phyloP scores from a whole-genome alignment of 2,329 filamentous ascomycete genomes.

The Nothophaeocryptopus gaeumannii region DNA sequence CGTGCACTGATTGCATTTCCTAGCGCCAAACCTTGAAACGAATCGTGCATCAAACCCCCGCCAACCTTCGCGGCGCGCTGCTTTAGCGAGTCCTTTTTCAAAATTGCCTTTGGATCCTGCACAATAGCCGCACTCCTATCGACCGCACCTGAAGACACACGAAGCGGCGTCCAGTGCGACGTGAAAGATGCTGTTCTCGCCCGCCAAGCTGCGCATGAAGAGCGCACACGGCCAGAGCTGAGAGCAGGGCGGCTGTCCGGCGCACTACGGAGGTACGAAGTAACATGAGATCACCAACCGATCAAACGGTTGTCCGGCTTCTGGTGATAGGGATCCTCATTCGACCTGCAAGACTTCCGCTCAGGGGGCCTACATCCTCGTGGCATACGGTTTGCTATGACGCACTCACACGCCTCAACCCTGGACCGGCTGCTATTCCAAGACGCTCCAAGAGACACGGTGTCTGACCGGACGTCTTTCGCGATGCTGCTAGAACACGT shows the following conservation, averaged over 20 bases:
- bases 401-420: neutral
- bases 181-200: neutral
- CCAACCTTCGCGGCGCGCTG: no score
- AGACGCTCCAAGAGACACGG: neutral
- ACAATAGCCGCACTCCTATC: no score
- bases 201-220: neutral
- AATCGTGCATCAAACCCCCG: no score
- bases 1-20: conserved; percentile 1
- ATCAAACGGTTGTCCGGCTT: neutral
- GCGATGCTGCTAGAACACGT: neutral
- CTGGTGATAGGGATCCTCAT: conserved; percentile 7
- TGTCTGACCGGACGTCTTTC: neutral
- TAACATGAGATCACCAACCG: neutral
- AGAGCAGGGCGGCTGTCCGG: neutral
- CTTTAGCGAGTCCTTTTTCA: no score
- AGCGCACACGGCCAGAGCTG: neutral
- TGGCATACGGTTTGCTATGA: neutral
- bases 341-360: neutral
- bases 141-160: no score
- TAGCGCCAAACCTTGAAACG: neutral
- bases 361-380: neutral
- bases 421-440: conserved; percentile 4
- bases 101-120: no score
- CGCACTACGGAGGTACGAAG: no score
- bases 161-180: neutral